Percentiles rank a stretch among this genome's conserved stretches.
These are phyloP conservation scores for Saitozyma podzolica DNA, from an alignment of 768 basidiomycete genomes.

Conservation along the genomic window DNA sequence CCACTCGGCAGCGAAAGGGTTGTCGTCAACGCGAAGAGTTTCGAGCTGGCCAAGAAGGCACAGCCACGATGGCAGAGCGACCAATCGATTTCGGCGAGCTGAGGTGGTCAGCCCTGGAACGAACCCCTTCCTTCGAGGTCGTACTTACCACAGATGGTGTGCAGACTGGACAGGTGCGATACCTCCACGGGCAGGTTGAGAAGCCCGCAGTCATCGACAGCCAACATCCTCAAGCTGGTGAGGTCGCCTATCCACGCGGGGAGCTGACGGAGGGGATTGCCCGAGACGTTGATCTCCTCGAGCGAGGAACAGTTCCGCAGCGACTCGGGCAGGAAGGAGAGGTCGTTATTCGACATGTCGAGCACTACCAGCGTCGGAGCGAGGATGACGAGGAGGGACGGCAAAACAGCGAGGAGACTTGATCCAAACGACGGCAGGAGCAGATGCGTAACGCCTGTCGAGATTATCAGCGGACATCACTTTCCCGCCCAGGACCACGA, in stretches of 20 bases:
- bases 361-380: conserved; percentile 78
- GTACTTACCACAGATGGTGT: conserved; percentile 60
- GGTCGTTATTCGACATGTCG: conserved; percentile 86
- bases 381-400: conserved; percentile 69
- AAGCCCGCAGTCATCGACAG: conserved; percentile 88
- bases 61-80: conserved; percentile 90
- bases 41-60: conserved; percentile 79
- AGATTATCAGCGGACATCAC: background rate
- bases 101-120: conserved; percentile 49
- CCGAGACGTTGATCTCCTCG: conserved; percentile 90
- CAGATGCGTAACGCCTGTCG: conserved; percentile 85
- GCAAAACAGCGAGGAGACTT: conserved; percentile 71
- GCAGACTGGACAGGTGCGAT: conserved; percentile 71
- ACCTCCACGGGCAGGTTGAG: conserved; percentile 72
- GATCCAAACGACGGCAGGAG: conserved; percentile 81
- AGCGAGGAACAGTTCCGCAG: conserved; percentile 76
- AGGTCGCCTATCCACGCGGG: conserved; percentile 82
- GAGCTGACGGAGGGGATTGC: conserved; percentile 87
- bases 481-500: background rate
- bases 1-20: conserved; percentile 95
- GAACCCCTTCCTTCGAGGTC: background rate
- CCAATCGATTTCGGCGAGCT: conserved; percentile 83
- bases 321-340: conserved; percentile 77
- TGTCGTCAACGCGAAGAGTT: conserved; percentile 86
- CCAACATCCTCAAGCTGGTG: conserved; percentile 75